Conservation (phyloP, 352 stramenopile species). For the Aphanomyces cochlioides region DNA sequence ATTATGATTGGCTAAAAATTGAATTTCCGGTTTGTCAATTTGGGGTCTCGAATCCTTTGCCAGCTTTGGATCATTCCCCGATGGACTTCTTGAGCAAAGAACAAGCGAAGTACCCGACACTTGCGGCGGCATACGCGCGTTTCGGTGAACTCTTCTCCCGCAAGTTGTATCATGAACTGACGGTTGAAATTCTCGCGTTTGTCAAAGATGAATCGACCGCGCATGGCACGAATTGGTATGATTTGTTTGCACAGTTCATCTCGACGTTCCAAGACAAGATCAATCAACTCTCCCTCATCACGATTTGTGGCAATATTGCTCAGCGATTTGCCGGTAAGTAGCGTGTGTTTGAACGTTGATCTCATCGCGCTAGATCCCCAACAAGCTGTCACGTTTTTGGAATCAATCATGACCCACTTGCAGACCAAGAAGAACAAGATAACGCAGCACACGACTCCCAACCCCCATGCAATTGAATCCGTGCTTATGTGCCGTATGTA, state of each 20-base stretch:
- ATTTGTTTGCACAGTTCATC: slow-evolving; percentile 94
- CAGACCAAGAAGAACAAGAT: slow-evolving; percentile 45
- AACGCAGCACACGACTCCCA: slow-evolving; percentile 22
- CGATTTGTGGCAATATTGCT: slow-evolving; percentile 90
- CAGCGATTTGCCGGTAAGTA: slow-evolving; percentile 50
- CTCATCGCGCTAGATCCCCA: slow-evolving; percentile 41
- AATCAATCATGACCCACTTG: slow-evolving; percentile 53
- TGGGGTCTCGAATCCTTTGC: slow-evolving; percentile 23
- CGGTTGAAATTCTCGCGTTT: slow-evolving; percentile 88
- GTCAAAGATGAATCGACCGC: slow-evolving; percentile 65
- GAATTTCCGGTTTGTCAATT: background rate
- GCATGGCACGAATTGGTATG: slow-evolving; percentile 48
- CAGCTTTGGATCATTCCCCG: slow-evolving; percentile 18
- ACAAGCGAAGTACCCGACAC: slow-evolving; percentile 85
- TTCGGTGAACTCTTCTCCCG: slow-evolving; percentile 87
- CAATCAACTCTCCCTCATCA: slow-evolving; percentile 92
- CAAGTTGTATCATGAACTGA: slow-evolving; percentile 98
- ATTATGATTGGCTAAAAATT: slow-evolving; percentile 18
- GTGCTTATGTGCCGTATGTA: slow-evolving; percentile 73
- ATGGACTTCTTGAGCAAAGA: slow-evolving; percentile 88
- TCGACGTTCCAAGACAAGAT: slow-evolving; percentile 92
- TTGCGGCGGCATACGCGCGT: slow-evolving; percentile 88
- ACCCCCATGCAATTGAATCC: slow-evolving; percentile 35
- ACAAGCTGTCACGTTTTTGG: slow-evolving; percentile 68
- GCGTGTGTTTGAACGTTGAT: slow-evolving; percentile 16